Evolutionary conservation across 2,329 filamentous ascomycete species (phyloP).

Genomic region (Pseudofabraea citricarpa): DNA sequence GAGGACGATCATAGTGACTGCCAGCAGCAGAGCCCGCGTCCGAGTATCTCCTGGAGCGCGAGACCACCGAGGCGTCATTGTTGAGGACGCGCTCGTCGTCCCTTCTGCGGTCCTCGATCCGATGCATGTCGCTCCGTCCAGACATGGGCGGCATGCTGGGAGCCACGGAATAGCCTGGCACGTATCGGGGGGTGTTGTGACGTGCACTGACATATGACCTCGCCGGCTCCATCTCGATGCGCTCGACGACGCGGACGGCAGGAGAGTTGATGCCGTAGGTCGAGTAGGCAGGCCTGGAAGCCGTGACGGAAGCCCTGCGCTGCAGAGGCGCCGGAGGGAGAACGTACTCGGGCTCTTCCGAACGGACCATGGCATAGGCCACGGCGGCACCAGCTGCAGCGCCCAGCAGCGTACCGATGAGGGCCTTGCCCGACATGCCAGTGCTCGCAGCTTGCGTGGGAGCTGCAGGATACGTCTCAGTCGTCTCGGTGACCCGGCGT

Average conservation of each 20-base stretch:
- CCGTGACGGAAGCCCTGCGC: background rate
- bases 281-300: background rate
- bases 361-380: constrained; percentile 68
- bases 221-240: constrained; percentile 2
- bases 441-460: background rate
- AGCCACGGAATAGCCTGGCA: background rate
- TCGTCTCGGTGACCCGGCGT: constrained; percentile 8
- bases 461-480: constrained; percentile 4
- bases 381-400: constrained; percentile 73
- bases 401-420: constrained; percentile 73
- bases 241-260: background rate
- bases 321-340: background rate
- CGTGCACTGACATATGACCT: constrained; percentile 5
- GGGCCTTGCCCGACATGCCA: constrained; percentile 53
- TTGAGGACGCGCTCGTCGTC: background rate
- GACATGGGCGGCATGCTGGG: background rate
- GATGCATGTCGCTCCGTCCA: constrained; percentile 2
- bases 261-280: background rate
- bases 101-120: background rate
- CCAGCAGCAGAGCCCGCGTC: constrained; percentile 1
- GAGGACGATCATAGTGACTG: constrained; percentile 5
- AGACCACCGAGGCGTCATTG: background rate
- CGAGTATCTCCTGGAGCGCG: background rate
- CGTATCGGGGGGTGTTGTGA: background rate
- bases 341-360: constrained; percentile 35